Conservation (phyloP, 1,284 basidiomycete species). For the Phylloporus gajari region DNA sequence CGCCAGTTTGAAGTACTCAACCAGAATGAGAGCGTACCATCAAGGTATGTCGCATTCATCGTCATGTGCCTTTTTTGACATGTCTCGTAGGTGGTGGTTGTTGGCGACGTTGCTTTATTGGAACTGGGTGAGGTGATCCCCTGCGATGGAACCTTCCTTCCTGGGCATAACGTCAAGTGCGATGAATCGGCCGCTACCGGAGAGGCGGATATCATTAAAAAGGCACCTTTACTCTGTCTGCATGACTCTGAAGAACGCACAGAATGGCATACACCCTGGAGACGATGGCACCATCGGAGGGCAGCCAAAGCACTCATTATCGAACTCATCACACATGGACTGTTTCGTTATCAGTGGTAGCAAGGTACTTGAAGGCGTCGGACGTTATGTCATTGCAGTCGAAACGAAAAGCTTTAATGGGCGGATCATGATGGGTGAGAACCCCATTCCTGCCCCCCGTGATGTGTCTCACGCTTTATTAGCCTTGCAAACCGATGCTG, state of each 20-base stretch:
- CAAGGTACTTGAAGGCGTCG: constrained; percentile 93
- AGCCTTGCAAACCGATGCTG: constrained; percentile 84
- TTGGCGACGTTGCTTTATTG: constrained; percentile 91
- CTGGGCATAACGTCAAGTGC: constrained; percentile 93
- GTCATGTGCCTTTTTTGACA: background rate
- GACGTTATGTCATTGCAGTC: constrained; percentile 91
- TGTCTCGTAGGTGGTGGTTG: constrained; percentile 80
- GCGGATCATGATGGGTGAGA: constrained; percentile 92
- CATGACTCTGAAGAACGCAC: constrained; percentile 54
- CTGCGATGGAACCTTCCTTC: constrained; percentile 93
- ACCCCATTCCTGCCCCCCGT: constrained; percentile 2
- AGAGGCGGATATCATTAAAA: constrained; percentile 95
- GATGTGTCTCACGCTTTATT: constrained; percentile 23
- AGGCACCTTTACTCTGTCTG: constrained; percentile 86
- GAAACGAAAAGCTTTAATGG: constrained; percentile 95
- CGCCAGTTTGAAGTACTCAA: constrained; percentile 93
- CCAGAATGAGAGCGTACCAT: constrained; percentile 91
- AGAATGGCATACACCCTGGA: constrained; percentile 30
- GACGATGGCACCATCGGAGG: constrained; percentile 36
- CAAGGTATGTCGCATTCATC: constrained; percentile 58
- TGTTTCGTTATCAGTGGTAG: constrained; percentile 95
- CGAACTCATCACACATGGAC: constrained; percentile 71
- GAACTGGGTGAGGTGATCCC: constrained; percentile 97
- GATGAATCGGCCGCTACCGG: constrained; percentile 98
- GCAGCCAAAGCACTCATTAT: constrained; percentile 31